phyloP scores from a whole-genome alignment of 2,329 filamentous ascomycete species.

The Phialophora expanda region DNA sequence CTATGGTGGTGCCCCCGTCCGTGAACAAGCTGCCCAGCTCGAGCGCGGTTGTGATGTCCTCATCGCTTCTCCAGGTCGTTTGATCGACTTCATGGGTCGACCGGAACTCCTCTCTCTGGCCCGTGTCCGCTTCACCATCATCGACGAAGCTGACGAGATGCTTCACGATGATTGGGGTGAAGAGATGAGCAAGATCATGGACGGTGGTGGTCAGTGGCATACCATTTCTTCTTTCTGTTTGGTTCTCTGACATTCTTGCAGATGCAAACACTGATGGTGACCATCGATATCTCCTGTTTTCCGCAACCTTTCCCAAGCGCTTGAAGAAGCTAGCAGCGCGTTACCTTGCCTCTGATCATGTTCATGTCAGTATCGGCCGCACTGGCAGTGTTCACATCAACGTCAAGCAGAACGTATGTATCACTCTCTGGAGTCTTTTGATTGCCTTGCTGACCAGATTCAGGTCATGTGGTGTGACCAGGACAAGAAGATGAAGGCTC shows the following conservation, averaged over 20 bases:
- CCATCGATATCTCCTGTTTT: conserved; percentile 80
- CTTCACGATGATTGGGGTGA: conserved; percentile 78
- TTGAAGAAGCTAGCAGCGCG: conserved; percentile 77
- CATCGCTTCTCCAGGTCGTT: conserved; percentile 83
- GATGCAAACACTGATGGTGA: conserved; percentile 77
- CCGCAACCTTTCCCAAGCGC: conserved; percentile 85
- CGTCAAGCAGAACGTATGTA: conserved; percentile 70
- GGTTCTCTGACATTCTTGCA: conserved; percentile 42
- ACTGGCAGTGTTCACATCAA: conserved; percentile 82
- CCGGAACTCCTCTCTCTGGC: conserved; percentile 71
- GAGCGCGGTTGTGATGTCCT: conserved; percentile 86
- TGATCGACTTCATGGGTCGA: conserved; percentile 78
- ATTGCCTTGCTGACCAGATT: conserved; percentile 26
- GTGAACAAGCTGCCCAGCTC: conserved; percentile 73
- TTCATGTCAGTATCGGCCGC: conserved; percentile 85
- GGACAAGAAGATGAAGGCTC: conserved; percentile 68
- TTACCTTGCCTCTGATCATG: conserved; percentile 73
- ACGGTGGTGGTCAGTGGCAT: conserved; percentile 73
- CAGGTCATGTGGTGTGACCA: conserved; percentile 70
- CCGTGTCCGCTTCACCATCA: conserved; percentile 76
- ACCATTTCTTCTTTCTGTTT: conserved; percentile 14
- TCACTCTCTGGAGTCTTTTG: background rate
- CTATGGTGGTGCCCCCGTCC: conserved; percentile 81
- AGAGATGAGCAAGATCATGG: conserved; percentile 75
- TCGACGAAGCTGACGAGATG: conserved; percentile 97